A percentile compares a stretch with the other conserved stretches of the same genome.
Conservation (phyloP, 495 filamentous ascomycete species). For the Penicillium desertorum region DNA sequence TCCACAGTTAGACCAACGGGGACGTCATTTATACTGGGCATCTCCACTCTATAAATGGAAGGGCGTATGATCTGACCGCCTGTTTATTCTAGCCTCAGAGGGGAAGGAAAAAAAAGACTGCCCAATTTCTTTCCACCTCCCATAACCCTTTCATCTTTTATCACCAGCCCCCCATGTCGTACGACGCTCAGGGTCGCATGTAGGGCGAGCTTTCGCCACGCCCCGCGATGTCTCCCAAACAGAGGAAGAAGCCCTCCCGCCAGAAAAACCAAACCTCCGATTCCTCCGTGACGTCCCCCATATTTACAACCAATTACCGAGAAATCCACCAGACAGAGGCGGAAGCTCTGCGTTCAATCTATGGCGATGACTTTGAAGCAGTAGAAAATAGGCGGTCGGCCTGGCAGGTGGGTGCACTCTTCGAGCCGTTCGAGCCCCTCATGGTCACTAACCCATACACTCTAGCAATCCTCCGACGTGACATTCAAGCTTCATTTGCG, state of each 20-base stretch:
- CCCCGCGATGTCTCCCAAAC: slow-evolving; percentile 54
- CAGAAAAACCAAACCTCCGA: slow-evolving; percentile 38
- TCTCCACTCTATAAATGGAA: slow-evolving; percentile 19
- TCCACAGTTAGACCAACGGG: slow-evolving; percentile 1
- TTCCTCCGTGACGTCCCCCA: slow-evolving; percentile 30
- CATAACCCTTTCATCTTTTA: slow-evolving; percentile 1
- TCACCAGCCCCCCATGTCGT: slow-evolving; percentile 20
- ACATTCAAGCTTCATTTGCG: slow-evolving; percentile 77
- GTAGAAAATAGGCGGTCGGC: slow-evolving; percentile 69
- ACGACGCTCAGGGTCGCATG: slow-evolving; percentile 22
- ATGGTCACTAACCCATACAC: slow-evolving; percentile 1
- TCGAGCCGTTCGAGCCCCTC: slow-evolving; percentile 4
- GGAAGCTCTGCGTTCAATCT: slow-evolving; percentile 84
- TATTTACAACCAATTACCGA: slow-evolving; percentile 64
- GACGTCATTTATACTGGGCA: slow-evolving; percentile 15
- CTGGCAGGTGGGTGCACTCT: slow-evolving; percentile 68
- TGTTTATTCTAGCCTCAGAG: slow-evolving; percentile 18
- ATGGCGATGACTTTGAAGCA: slow-evolving; percentile 83
- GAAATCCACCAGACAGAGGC: slow-evolving; percentile 86
- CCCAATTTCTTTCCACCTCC: slow-evolving; percentile 12
- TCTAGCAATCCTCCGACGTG: slow-evolving; percentile 70
- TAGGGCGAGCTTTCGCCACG: slow-evolving; percentile 38
- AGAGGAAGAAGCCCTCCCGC: slow-evolving; percentile 42
- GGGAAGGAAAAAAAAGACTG: slow-evolving; percentile 12
- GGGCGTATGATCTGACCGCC: slow-evolving; percentile 28